These are phyloP conservation scores for Anethum foeniculum DNA, from an alignment of 140 eudicot genomes.

Conservation along the genomic window DNA sequence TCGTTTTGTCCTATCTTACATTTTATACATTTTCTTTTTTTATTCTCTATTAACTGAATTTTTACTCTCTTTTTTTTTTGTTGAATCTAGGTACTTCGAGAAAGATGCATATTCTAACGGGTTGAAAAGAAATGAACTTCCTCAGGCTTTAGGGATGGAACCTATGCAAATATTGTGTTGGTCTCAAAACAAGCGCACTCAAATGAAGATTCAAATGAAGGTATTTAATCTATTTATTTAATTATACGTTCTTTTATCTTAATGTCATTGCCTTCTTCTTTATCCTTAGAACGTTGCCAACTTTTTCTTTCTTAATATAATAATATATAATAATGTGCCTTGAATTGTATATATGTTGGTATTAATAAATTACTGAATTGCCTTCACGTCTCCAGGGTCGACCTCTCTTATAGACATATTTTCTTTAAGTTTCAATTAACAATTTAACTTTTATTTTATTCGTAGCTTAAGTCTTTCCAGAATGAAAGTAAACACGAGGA, in stretches of 20 bases:
- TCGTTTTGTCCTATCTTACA: no score
- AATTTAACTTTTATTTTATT: no score
- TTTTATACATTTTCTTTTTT: no score
- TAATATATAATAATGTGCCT: no score
- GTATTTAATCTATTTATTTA: no score
- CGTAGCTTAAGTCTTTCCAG: background rate
- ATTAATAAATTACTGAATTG: no score
- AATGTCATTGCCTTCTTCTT: no score
- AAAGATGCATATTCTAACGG: conserved; percentile 76
- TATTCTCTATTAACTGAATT: background rate
- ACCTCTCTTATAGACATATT: no score
- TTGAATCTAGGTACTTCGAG: conserved; percentile 42
- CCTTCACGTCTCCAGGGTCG: no score
- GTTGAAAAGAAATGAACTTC: conserved; percentile 62
- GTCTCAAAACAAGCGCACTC: background rate
- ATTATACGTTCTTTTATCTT: background rate
- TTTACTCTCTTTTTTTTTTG: background rate
- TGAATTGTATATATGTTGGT: no score
- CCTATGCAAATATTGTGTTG: background rate
- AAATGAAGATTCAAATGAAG: conserved; percentile 44
- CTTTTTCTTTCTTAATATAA: no score
- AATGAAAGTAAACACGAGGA: background rate
- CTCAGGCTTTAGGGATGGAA: background rate
- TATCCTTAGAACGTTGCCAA: background rate
- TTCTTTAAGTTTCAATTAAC: no score